Conservation (phyloP, 2,329 filamentous ascomycete species). For the Ophiobolus disseminans region DNA sequence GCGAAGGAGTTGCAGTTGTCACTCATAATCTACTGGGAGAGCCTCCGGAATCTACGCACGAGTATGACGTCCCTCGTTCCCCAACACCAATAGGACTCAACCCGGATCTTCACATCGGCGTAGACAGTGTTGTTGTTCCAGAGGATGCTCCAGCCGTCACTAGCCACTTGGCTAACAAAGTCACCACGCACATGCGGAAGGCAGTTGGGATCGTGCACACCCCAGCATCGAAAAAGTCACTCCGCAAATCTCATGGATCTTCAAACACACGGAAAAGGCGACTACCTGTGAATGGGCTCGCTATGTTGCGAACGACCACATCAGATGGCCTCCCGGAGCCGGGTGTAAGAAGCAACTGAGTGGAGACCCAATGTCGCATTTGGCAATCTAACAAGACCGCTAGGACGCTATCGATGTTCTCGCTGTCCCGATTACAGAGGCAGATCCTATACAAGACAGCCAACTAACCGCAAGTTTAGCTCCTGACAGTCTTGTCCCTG, state of each 20-base stretch:
- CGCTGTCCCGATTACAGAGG: slow-evolving; percentile 10
- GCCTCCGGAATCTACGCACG: too few relatives aligned
- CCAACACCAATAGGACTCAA: too few relatives aligned
- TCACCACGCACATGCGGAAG: too few relatives aligned
- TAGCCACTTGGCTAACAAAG: too few relatives aligned
- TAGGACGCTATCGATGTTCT: slow-evolving; percentile 22
- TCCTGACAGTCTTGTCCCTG: background rate
- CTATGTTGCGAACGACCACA: slow-evolving; percentile 36
- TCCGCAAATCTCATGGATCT: background rate
- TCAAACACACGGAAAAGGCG: slow-evolving; percentile 25
- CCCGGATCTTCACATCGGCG: too few relatives aligned
- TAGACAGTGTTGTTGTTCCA: too few relatives aligned
- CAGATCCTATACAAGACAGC: slow-evolving; percentile 40
- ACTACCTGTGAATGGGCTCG: slow-evolving; percentile 35
- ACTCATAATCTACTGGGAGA: too few relatives aligned
- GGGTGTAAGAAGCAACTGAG: slow-evolving; percentile 27
- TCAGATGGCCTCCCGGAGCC: slow-evolving; percentile 33
- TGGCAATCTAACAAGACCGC: background rate
- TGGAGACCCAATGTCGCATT: background rate
- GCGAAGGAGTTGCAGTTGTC: too few relatives aligned
- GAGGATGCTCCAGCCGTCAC: too few relatives aligned
- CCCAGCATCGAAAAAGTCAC: background rate
- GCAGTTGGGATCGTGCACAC: background rate
- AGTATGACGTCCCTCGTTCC: too few relatives aligned
- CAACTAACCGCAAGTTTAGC: slow-evolving; percentile 5